A percentile compares a stretch with the other conserved stretches of the same genome.
phyloP scores from a whole-genome alignment of 345 rosid genomes.

The Gossypium australe region DNA sequence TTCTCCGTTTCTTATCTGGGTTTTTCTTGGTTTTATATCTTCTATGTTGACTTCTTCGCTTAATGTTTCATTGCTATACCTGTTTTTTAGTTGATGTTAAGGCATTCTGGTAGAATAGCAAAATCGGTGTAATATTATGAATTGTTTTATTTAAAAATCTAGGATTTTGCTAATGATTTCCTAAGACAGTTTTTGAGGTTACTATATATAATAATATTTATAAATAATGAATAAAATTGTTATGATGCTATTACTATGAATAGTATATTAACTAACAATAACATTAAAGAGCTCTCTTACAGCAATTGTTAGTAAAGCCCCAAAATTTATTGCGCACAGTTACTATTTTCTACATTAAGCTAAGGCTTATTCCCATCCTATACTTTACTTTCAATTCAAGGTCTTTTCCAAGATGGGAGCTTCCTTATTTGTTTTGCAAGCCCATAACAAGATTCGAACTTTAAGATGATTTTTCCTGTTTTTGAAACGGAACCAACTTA shows the following conservation, averaged over 20 bases:
- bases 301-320: background rate
- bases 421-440: background rate
- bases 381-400: conserved; percentile 5
- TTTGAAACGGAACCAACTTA: background rate
- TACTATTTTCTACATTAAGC: background rate
- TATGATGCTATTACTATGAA: background rate
- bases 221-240: background rate
- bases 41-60: background rate
- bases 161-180: background rate
- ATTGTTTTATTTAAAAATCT: background rate
- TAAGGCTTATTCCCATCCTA: background rate
- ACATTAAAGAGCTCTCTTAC: background rate
- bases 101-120: background rate
- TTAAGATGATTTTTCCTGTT: background rate
- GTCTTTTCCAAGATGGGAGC: background rate
- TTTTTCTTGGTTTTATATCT: conserved; percentile 18
- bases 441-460: background rate
- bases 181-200: background rate
- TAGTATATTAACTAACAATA: background rate
- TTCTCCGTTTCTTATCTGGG: conserved; percentile 19
- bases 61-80: background rate
- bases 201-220: background rate
- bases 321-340: background rate
- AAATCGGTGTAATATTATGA: background rate
- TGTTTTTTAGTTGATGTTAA: background rate